phyloP scores from a whole-genome alignment of 345 rosid species.

The Physaria fendleri region DNA sequence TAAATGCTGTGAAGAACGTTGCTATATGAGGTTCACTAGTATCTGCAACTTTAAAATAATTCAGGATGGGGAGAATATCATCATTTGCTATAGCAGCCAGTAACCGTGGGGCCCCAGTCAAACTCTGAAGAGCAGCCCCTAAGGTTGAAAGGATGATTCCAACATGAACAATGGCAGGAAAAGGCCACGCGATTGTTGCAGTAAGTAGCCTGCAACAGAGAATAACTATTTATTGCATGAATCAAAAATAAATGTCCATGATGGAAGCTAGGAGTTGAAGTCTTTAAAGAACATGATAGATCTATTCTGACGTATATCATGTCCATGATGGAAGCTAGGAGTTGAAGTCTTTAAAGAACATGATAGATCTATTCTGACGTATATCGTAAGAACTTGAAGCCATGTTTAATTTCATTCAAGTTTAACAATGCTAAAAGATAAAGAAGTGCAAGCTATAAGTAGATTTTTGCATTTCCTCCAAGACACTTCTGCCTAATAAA shows the following conservation, averaged over 20 bases:
- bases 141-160: conserved; percentile 97
- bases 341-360: no score
- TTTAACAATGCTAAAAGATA: conserved; percentile 11
- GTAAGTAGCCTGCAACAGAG: conserved; percentile 61
- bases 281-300: not conserved
- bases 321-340: no score
- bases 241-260: no score
- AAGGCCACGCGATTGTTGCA: conserved; percentile 98
- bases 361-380: conserved; percentile 2
- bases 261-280: no score
- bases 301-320: not conserved
- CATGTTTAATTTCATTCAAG: not conserved
- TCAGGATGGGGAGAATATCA: conserved; percentile 94
- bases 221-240: conserved; percentile 6
- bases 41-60: conserved; percentile 90
- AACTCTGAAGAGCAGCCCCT: conserved; percentile 99
- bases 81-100: conserved; percentile 99
- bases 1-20: conserved; percentile 82
- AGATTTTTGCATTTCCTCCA: conserved; percentile 1
- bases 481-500: conserved; percentile 11
- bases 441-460: conserved; percentile 1
- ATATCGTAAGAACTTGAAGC: not conserved
- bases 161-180: conserved; percentile 66
- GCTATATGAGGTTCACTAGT: conserved; percentile 84
- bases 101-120: conserved; percentile 96